These are phyloP conservation scores for Boechera stricta DNA, from an alignment of 345 rosid species.

Conservation along the genomic window DNA sequence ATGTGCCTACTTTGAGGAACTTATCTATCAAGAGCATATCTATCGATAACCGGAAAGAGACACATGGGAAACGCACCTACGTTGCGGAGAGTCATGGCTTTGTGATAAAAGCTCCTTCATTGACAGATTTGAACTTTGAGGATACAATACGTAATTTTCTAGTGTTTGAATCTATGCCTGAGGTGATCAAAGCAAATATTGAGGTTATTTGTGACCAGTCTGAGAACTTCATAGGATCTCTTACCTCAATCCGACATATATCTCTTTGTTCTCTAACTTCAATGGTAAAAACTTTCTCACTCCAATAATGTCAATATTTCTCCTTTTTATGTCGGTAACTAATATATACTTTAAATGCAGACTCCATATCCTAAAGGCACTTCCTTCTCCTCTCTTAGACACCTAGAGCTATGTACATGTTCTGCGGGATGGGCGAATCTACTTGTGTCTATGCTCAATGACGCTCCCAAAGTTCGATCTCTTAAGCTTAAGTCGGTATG, in stretches of 20 bases:
- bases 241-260: constrained; percentile 16
- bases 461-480: constrained; percentile 16
- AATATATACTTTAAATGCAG: constrained; percentile 1
- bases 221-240: constrained; percentile 26
- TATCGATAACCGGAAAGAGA: neutral
- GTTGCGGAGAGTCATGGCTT: neutral
- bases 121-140: neutral
- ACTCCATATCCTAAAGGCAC: constrained; percentile 17
- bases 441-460: constrained; percentile 9
- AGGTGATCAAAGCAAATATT: constrained; percentile 5
- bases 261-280: constrained; percentile 7
- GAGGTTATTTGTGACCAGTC: constrained; percentile 17
- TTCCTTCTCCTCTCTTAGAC: constrained; percentile 16
- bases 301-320: neutral
- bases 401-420: constrained; percentile 32
- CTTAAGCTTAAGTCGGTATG: constrained; percentile 34
- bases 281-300: constrained; percentile 17
- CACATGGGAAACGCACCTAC: neutral
- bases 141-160: constrained; percentile 18
- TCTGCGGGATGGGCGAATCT: constrained; percentile 6
- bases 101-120: constrained; percentile 19
- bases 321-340: neutral
- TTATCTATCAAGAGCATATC: constrained; percentile 18
- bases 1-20: neutral
- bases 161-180: constrained; percentile 15